These are phyloP conservation scores for Stagonosporopsis chrysanthemi DNA, from an alignment of 2,329 filamentous ascomycete genomes.

Conservation along the genomic window DNA sequence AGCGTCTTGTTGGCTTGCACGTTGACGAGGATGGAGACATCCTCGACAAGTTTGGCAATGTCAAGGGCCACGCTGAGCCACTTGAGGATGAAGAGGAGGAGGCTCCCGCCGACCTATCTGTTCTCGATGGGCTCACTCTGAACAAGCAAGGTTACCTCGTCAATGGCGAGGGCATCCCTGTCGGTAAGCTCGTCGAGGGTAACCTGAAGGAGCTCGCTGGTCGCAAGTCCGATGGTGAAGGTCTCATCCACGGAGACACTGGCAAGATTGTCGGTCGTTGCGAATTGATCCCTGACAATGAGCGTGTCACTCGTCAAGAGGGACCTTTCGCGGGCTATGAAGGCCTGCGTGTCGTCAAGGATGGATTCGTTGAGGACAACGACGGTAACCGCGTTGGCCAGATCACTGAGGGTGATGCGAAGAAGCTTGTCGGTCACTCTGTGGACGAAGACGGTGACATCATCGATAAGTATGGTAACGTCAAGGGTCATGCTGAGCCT, in stretches of 20 bases:
- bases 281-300: slow-evolving; percentile 64
- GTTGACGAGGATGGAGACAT: slow-evolving; percentile 71
- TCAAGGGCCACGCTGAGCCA: slow-evolving; percentile 67
- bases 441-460: slow-evolving; percentile 87
- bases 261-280: slow-evolving; percentile 65
- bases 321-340: slow-evolving; percentile 73
- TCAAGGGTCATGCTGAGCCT: slow-evolving; percentile 66
- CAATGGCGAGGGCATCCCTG: slow-evolving; percentile 60
- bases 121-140: slow-evolving; percentile 61
- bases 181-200: slow-evolving; percentile 64
- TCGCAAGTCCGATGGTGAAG: slow-evolving; percentile 63
- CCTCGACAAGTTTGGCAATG: slow-evolving; percentile 67
- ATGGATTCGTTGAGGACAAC: slow-evolving; percentile 77
- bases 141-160: slow-evolving; percentile 68
- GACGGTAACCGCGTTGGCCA: slow-evolving; percentile 79
- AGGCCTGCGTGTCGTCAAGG: slow-evolving; percentile 71
- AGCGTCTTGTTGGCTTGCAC: slow-evolving; percentile 64
- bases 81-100: slow-evolving; percentile 57
- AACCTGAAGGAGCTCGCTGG: slow-evolving; percentile 64
- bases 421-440: slow-evolving; percentile 73
- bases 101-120: slow-evolving; percentile 57
- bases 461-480: slow-evolving; percentile 75
- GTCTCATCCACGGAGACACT: slow-evolving; percentile 63
- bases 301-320: slow-evolving; percentile 64
- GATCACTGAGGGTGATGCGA: slow-evolving; percentile 73